Base-by-base conservation (phyloP, 2,329 filamentous ascomycete genomes). In the Diaporthe australafricana region DNA sequence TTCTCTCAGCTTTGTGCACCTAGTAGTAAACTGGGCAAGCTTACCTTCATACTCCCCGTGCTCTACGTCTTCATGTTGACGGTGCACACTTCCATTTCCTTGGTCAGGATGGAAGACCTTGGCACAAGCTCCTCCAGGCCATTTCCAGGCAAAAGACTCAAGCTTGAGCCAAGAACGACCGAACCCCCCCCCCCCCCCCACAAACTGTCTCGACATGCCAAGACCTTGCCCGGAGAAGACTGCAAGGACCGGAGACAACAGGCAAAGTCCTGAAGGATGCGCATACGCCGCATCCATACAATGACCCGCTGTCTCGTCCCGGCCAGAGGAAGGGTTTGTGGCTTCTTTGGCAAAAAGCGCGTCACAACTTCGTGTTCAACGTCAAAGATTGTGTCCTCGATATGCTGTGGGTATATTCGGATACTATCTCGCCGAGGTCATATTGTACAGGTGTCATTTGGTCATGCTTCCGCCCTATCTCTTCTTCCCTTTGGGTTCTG, bases 401-500 rank as follows among this genome's bases (percentile, higher is more conserved):
- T 20, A 60, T 57, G 40, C 11, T n/a, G 42, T 56, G 62, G 25
- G 68, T 75, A 75, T 72, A 76, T 22, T 63, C 20, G 71, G 55
- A 52, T 67, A 53, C 55, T 70, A 60, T 70, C 30, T 60, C 5
- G 22, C 17, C 17, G 16, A 35, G 20, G 14, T 14, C 25, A 20
- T 65, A 55, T 48, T 45, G 57, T 72, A 70, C 70, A 68, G 20
- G 9, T 22, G 22, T 50, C 27, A 65, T 68, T 42, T 63, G 70
- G 73, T 56, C 73, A 68, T 56, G n/a, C 57, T 57, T 45, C 68
- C 67, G 20, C 40, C 55, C 71, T 77, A 78, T 75, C 71, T 79
- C 78, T 80, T 84, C 80, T 81, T 84, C 77, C 83, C 84, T 80
- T 86, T 86, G 67, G 80, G 80, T 77, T 80, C 71, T 74, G 50